A percentile compares a stretch with the other conserved stretches of the same genome.
These are phyloP conservation scores for Penicillium parvum DNA, from an alignment of 495 filamentous ascomycete species.

Conservation along the genomic window DNA sequence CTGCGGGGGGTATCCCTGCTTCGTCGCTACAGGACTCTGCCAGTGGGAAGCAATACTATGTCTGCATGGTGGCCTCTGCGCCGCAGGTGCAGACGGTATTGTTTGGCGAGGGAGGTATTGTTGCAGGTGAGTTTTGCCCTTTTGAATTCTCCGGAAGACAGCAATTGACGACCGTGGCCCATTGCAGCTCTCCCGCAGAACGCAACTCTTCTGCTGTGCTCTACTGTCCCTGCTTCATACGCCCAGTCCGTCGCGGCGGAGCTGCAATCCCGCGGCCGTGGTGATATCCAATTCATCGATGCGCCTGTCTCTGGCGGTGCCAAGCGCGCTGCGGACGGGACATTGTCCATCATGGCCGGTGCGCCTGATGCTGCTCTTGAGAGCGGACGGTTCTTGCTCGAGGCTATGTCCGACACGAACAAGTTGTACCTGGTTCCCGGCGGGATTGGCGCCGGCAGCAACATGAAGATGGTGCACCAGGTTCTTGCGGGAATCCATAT, in stretches of 20 bases:
- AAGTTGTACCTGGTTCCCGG: conserved; percentile 73
- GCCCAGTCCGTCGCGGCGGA: conserved; percentile 54
- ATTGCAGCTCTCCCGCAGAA: conserved; percentile 46
- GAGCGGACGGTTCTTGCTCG: conserved; percentile 56
- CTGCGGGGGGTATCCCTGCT: conserved; percentile 59
- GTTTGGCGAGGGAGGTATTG: conserved; percentile 58
- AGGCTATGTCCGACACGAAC: conserved; percentile 53
- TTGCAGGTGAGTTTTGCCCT: conserved; percentile 24
- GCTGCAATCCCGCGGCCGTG: conserved; percentile 49
- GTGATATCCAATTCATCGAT: conserved; percentile 68
- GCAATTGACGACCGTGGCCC: neutral
- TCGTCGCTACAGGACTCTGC: conserved; percentile 61
- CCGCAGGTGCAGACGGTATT: conserved; percentile 64
- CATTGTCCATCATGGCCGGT: conserved; percentile 78
- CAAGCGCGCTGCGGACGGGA: conserved; percentile 66
- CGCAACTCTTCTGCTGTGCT: conserved; percentile 65
- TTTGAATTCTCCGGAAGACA: neutral
- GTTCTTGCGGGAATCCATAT: conserved; percentile 76
- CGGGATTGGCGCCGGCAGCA: conserved; percentile 72
- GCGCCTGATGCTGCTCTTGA: conserved; percentile 52
- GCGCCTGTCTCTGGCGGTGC: conserved; percentile 76
- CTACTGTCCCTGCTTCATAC: conserved; percentile 68
- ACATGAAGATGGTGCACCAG: conserved; percentile 86
- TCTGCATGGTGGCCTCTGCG: conserved; percentile 78
- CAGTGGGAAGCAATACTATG: conserved; percentile 53